phyloP scores from a whole-genome alignment of 2,329 filamentous ascomycete genomes.

The Ascochyta fabae region DNA sequence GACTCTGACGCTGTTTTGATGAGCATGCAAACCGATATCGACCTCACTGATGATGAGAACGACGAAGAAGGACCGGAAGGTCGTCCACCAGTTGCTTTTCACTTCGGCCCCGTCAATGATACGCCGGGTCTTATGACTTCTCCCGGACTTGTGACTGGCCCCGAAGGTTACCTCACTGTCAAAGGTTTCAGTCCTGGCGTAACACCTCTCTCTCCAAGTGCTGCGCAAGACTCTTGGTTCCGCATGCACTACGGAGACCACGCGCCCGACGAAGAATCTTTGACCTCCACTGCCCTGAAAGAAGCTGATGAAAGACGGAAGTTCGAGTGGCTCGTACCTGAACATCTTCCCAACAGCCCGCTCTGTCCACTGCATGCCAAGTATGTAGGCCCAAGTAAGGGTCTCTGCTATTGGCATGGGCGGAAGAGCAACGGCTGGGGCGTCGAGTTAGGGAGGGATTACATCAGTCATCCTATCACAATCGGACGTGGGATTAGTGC shows the following conservation, averaged over 20 bases:
- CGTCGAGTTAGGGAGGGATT: not conserved
- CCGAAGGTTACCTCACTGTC: slow-evolving; percentile 18
- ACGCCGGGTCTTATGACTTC: not conserved
- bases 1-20: slow-evolving; percentile 47
- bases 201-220: not conserved
- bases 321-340: slow-evolving; percentile 52
- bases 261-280: slow-evolving; percentile 6
- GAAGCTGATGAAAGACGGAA: slow-evolving; percentile 37
- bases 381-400: slow-evolving; percentile 47
- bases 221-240: slow-evolving; percentile 22
- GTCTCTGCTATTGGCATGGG: slow-evolving; percentile 53
- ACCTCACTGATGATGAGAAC: slow-evolving; percentile 13
- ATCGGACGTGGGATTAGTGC: slow-evolving; percentile 1
- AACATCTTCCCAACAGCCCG: slow-evolving; percentile 53
- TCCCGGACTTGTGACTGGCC: slow-evolving; percentile 5
- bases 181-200: not conserved
- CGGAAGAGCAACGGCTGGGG: slow-evolving; percentile 16
- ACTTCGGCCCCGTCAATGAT: slow-evolving; percentile 9
- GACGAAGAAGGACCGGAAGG: slow-evolving; percentile 35
- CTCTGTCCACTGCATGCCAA: slow-evolving; percentile 53
- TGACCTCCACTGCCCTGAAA: slow-evolving; percentile 15
- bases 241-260: slow-evolving; percentile 14
- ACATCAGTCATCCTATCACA: slow-evolving; percentile 1
- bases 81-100: slow-evolving; percentile 4
- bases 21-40: slow-evolving; percentile 32